Conservation (phyloP, 2,329 filamentous ascomycete species). For the Aspergillus transmontanensis region DNA sequence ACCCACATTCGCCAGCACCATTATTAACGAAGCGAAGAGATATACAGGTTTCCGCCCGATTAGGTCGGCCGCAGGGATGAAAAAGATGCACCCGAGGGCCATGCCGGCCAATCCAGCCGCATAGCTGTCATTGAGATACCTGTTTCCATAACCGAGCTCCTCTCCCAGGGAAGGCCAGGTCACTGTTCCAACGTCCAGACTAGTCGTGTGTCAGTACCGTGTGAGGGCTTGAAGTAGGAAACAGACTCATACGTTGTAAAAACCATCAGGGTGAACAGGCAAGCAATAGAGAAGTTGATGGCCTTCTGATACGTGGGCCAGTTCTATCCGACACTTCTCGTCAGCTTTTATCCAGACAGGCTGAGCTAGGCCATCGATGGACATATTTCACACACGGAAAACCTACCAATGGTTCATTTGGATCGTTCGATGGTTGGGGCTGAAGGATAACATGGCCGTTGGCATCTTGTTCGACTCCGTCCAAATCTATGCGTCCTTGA, state of each 20-base stretch:
- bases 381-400: neutral
- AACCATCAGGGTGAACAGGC: slow-evolving; percentile 16
- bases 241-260: slow-evolving; percentile 7
- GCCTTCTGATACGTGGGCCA: slow-evolving; percentile 13
- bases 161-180: slow-evolving; percentile 8
- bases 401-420: slow-evolving; percentile 25
- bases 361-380: too few relatives aligned
- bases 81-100: slow-evolving; percentile 13
- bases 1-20: slow-evolving; percentile 12
- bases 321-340: slow-evolving; percentile 4
- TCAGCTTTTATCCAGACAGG: neutral
- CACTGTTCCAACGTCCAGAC: slow-evolving; percentile 13
- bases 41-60: slow-evolving; percentile 16
- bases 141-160: slow-evolving; percentile 12
- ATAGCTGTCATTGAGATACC: slow-evolving; percentile 14
- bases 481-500: neutral
- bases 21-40: neutral
- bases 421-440: slow-evolving; percentile 21
- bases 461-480: neutral
- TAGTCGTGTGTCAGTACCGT: neutral
- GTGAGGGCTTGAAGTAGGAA: neutral
- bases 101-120: slow-evolving; percentile 14
- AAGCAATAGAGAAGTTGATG: slow-evolving; percentile 12
- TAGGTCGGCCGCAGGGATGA: slow-evolving; percentile 17
- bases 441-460: slow-evolving; percentile 13